Evolutionary conservation across 257 asterid species (phyloP).

Genomic region (Lavandula angustifolia): DNA sequence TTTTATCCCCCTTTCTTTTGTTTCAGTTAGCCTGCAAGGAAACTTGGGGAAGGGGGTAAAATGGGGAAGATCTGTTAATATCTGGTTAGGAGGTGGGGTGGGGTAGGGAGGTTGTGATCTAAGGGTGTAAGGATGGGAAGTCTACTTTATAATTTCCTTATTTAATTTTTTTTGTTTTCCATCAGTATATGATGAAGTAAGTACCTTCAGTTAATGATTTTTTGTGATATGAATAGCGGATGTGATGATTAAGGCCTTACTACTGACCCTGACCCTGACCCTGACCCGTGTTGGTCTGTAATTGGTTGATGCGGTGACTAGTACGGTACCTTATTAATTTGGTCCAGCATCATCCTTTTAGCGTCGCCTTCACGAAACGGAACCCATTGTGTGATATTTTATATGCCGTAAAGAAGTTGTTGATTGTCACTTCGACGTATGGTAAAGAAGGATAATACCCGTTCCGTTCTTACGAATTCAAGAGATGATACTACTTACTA

Average conservation of each 20-base stretch:
- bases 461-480: no score
- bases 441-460: no score
- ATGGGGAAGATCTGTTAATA: constrained; percentile 47
- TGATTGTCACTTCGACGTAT: no score
- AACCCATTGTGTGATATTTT: no score
- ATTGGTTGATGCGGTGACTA: constrained; percentile 8
- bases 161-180: constrained; percentile 12
- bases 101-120: constrained; percentile 4
- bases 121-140: constrained; percentile 41
- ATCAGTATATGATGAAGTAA: constrained; percentile 32
- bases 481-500: no score
- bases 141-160: constrained; percentile 27
- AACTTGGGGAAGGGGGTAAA: constrained; percentile 41
- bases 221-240: background rate
- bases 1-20: constrained; percentile 16
- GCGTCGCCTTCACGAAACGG: no score
- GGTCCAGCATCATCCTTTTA: no score
- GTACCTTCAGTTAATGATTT: constrained; percentile 21
- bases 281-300: constrained; percentile 16
- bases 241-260: no score
- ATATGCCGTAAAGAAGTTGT: no score
- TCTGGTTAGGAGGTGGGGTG: constrained; percentile 12
- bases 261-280: no score
- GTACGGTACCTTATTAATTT: no score
- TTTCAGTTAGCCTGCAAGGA: constrained; percentile 30